Percentiles rank a stretch among this genome's conserved stretches.
Evolutionary conservation across 257 asterid species (phyloP).

Genomic region (Solanum sejunctum): DNA sequence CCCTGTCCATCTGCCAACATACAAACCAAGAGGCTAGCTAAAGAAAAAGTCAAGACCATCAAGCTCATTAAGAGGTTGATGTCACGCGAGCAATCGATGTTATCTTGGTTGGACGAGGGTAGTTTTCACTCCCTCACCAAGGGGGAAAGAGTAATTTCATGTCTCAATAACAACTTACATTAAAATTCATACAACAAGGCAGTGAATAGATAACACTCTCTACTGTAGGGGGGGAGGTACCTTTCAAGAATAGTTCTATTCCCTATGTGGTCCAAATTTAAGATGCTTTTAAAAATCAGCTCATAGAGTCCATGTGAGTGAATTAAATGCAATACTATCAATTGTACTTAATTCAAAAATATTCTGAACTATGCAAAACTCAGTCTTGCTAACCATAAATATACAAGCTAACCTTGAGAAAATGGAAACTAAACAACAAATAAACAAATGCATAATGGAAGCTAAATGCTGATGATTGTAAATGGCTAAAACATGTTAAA

Average conservation of each 20-base stretch:
- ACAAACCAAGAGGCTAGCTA: background rate
- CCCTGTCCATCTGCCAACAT: slow-evolving; percentile 60
- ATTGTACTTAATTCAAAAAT: slow-evolving; percentile 29
- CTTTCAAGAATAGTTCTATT: slow-evolving; percentile 12
- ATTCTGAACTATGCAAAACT: slow-evolving; percentile 30
- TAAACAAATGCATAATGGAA: background rate
- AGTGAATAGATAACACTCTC: background rate
- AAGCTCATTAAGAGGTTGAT: background rate
- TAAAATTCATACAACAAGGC: background rate
- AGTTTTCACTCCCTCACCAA: background rate
- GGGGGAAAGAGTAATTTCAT: background rate
- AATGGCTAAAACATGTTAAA: slow-evolving; percentile 21
- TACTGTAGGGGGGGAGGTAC: slow-evolving; percentile 4
- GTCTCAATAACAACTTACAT: background rate
- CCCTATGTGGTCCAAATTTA: slow-evolving; percentile 38
- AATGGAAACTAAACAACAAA: background rate
- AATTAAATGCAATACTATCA: slow-evolving; percentile 56
- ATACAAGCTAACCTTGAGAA: background rate
- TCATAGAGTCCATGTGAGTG: slow-evolving; percentile 87
- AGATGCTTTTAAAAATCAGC: slow-evolving; percentile 25
- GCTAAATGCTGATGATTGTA: background rate
- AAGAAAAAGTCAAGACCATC: background rate
- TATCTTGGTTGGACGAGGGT: background rate
- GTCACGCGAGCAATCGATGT: background rate
- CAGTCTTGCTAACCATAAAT: slow-evolving; percentile 16